These are phyloP conservation scores for Penicillium nordicum DNA, from an alignment of 2,329 filamentous ascomycete genomes.

Conservation along the genomic window DNA sequence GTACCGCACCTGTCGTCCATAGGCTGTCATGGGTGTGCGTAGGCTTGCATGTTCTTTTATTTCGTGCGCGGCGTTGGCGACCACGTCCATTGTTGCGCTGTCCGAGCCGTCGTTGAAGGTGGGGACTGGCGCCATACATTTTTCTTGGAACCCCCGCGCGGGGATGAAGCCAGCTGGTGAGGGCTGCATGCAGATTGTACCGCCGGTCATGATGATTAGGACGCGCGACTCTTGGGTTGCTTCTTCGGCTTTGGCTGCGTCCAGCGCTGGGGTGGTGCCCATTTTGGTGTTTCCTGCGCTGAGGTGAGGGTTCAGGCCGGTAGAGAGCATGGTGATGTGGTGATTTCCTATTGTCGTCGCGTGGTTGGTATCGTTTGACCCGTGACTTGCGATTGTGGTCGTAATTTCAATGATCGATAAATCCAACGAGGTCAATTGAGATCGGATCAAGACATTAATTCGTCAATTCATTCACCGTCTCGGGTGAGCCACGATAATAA, in stretches of 20 bases:
- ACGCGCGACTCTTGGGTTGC: conserved; percentile 70
- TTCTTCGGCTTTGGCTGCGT: conserved; percentile 21
- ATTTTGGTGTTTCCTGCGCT: conserved; percentile 12
- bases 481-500: not conserved
- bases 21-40: conserved; percentile 74
- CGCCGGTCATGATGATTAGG: conserved; percentile 83
- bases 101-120: conserved; percentile 78
- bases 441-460: conserved; percentile 3
- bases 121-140: conserved; percentile 75
- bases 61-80: conserved; percentile 49
- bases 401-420: not conserved
- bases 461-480: not conserved
- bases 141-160: conserved; percentile 73
- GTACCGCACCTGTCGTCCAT: conserved; percentile 78
- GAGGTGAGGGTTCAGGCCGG: not conserved
- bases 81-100: conserved; percentile 54
- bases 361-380: not conserved
- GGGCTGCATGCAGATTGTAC: conserved; percentile 81
- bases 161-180: conserved; percentile 77
- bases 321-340: not conserved
- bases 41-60: conserved; percentile 61
- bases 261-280: conserved; percentile 24
- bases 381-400: not conserved
- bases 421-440: not conserved
- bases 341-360: not conserved